These are phyloP conservation scores for Citrullus mucosospermus DNA, from an alignment of 306 rosid genomes.

Conservation along the genomic window DNA sequence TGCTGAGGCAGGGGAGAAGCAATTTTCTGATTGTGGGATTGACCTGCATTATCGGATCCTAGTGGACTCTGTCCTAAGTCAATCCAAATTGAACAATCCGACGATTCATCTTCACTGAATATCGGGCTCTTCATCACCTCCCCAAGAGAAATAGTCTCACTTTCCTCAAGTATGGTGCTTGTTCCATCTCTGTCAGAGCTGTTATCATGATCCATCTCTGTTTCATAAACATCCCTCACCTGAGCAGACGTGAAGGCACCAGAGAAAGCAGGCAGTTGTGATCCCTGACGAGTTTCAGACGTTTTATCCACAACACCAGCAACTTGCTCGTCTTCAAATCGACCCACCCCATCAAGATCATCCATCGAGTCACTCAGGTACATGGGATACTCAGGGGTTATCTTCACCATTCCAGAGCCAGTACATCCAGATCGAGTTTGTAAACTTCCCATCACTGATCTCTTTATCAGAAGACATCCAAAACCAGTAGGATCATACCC, in stretches of 20 bases:
- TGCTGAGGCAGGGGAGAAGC: slow-evolving; percentile 74
- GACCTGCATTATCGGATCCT: slow-evolving; percentile 58
- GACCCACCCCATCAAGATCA: slow-evolving; percentile 56
- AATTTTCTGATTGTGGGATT: slow-evolving; percentile 38
- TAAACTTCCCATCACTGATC: slow-evolving; percentile 80
- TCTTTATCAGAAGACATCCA: slow-evolving; percentile 91
- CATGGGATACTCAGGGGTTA: slow-evolving; percentile 77
- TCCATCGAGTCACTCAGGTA: slow-evolving; percentile 83
- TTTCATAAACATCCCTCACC: slow-evolving; percentile 83
- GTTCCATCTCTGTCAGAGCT: slow-evolving; percentile 85
- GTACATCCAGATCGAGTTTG: slow-evolving; percentile 85
- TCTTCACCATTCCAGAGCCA: slow-evolving; percentile 96
- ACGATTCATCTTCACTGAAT: slow-evolving; percentile 93
- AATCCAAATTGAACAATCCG: slow-evolving; percentile 83
- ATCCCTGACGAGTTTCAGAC: slow-evolving; percentile 50
- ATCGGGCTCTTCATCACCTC: slow-evolving; percentile 97
- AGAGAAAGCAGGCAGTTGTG: slow-evolving; percentile 85
- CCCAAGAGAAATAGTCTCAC: slow-evolving; percentile 82
- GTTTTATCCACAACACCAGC: slow-evolving; percentile 35
- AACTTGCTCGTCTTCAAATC: slow-evolving; percentile 44
- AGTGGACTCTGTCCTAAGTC: slow-evolving; percentile 95
- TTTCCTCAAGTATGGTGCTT: slow-evolving; percentile 89
- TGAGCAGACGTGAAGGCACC: slow-evolving; percentile 84
- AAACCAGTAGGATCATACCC: slow-evolving; percentile 96
- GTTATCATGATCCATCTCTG: slow-evolving; percentile 85